Evolutionary conservation across 2,329 filamentous ascomycete species (phyloP).

Genomic region (Rhytidhysteron rufulum): DNA sequence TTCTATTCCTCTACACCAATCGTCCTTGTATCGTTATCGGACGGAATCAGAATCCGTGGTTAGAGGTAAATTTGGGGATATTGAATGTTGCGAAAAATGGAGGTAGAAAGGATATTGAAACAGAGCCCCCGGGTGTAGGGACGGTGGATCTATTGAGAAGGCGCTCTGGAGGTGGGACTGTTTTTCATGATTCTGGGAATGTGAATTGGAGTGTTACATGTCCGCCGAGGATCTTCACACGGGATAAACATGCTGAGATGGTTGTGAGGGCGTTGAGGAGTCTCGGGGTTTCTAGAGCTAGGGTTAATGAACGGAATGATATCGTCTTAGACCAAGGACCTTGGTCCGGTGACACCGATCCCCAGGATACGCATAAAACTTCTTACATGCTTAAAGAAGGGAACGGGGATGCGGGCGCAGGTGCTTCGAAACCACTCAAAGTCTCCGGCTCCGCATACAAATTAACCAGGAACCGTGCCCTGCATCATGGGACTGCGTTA

Average conservation of each 20-base stretch:
- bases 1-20: constrained; percentile 89
- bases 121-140: constrained; percentile 39
- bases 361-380: constrained; percentile 42
- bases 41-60: constrained; percentile 96
- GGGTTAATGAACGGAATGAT: constrained; percentile 88
- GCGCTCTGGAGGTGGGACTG: constrained; percentile 83
- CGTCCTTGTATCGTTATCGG: constrained; percentile 84
- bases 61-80: constrained; percentile 73
- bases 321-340: constrained; percentile 68
- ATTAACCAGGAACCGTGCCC: constrained; percentile 70
- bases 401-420: too few species aligned
- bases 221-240: constrained; percentile 70
- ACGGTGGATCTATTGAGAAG: constrained; percentile 68
- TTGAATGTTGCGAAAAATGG: constrained; percentile 45
- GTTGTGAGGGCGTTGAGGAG: constrained; percentile 74
- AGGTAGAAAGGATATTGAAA: constrained; percentile 14
- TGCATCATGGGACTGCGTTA: constrained; percentile 93
- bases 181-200: constrained; percentile 92
- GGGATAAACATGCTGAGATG: constrained; percentile 88
- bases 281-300: constrained; percentile 56
- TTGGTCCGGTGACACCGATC: constrained; percentile 20
- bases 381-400: constrained; percentile 37
- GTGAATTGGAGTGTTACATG: constrained; percentile 93
- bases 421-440: constrained; percentile 59
- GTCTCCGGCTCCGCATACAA: constrained; percentile 95